A percentile compares a stretch with the other conserved stretches of the same genome.
Conservation (phyloP, 2,329 filamentous ascomycete genomes). For the Grosmannia penicillata region DNA sequence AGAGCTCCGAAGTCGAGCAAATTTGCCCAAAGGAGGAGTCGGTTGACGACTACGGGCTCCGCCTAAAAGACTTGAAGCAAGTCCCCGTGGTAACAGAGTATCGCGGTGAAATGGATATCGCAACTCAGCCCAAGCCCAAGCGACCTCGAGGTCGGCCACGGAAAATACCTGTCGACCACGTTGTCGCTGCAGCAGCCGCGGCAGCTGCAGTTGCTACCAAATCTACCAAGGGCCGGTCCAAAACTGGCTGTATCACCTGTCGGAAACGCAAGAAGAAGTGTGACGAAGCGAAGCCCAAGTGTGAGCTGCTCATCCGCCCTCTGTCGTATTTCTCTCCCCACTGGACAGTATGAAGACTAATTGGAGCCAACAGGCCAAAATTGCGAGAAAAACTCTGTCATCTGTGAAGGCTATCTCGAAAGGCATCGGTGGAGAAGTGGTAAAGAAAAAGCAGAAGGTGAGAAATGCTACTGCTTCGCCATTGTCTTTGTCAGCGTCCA, state of each 20-base stretch:
- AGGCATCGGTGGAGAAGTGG: constrained; percentile 81
- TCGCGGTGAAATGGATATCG: not conserved
- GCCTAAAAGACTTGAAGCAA: constrained; percentile 35
- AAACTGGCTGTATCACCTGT: constrained; percentile 55
- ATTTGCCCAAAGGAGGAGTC: constrained; percentile 44
- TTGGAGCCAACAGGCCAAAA: constrained; percentile 58
- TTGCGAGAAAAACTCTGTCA: constrained; percentile 84
- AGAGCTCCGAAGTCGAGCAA: constrained; percentile 29
- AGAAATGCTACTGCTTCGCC: constrained; percentile 6
- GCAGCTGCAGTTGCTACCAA: too few species aligned
- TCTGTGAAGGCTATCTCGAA: constrained; percentile 80
- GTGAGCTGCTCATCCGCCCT: constrained; percentile 26
- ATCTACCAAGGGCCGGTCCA: constrained; percentile 60
- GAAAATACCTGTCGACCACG: too few species aligned
- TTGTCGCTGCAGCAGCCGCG: too few species aligned
- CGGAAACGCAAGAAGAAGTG: constrained; percentile 59
- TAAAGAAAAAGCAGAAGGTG: constrained; percentile 58
- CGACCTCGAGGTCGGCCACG: constrained; percentile 66
- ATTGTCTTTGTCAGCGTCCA: not conserved
- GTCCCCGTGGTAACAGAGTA: constrained; percentile 20
- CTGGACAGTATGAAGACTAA: too few species aligned
- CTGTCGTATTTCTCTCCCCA: too few species aligned
- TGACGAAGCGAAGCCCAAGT: constrained; percentile 52
- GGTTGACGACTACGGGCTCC: constrained; percentile 36
- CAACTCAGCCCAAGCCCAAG: constrained; percentile 29